Conservation (phyloP, 164 flowering plant species). For the Berberis vulgaris region DNA sequence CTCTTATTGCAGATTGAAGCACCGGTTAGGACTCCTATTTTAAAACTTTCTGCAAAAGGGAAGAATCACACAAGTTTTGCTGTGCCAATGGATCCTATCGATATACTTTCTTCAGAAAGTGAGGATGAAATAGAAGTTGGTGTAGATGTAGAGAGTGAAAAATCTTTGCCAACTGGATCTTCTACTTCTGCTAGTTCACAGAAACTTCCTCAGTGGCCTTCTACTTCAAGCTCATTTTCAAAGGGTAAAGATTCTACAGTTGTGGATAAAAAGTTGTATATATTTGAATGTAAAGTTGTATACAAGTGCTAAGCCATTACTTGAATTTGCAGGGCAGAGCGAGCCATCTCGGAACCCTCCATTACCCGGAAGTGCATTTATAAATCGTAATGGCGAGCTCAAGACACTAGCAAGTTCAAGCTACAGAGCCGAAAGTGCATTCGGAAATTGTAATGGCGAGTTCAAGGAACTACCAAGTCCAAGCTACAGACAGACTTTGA, state of each 20-base stretch:
- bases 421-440: constrained; percentile 3
- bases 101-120: constrained; percentile 69
- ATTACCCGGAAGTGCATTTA: constrained; percentile 18
- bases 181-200: constrained; percentile 21
- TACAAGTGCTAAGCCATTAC: neutral
- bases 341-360: constrained; percentile 16
- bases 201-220: constrained; percentile 41
- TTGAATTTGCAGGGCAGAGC: constrained; percentile 29
- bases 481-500: constrained; percentile 13
- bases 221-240: constrained; percentile 18
- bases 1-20: constrained; percentile 17
- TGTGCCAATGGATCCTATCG: constrained; percentile 42
- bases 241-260: constrained; percentile 16
- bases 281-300: neutral
- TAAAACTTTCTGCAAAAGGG: constrained; percentile 9
- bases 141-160: constrained; percentile 11
- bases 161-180: constrained; percentile 13
- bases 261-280: neutral
- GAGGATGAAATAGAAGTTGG: constrained; percentile 40
- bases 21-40: constrained; percentile 8
- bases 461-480: constrained; percentile 11
- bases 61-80: constrained; percentile 6
- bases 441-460: neutral
- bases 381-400: constrained; percentile 7
- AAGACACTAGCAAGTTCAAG: constrained; percentile 17